Base-by-base conservation (phyloP, 1,284 basidiomycete species). In the Rugosomyces carneus region DNA sequence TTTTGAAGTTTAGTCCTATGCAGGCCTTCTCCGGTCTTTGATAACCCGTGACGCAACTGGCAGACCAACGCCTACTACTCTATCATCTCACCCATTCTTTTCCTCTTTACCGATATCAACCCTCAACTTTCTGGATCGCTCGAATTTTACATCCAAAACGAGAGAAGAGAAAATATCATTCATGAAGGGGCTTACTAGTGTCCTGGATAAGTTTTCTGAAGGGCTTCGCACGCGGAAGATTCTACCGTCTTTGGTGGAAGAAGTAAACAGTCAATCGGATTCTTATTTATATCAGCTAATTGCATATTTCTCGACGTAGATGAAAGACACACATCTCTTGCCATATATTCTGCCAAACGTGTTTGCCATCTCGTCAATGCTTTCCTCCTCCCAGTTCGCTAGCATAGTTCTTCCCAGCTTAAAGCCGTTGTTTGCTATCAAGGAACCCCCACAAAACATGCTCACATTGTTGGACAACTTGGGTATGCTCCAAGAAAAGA, bases 341-440 rank as follows among this genome's bases (percentile, higher is more conserved):
- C 95, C 96, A 1, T 96, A 96, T 63, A 89, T 99, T 50, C 72
- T 99, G n/a, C 95, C 95, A 1, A 97, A 97, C 63, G 88, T 98
- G n/a, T 96, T 98, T 60, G 78, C 80, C 47, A 99, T 99, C 50
- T 82, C 90, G 8, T 81, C 79, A 52, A 76, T 82, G 21, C 72
- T 98, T 37, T 80, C 83, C 15, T 76, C 91, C 27, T 63, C 76
- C 11, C 92, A 95, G 59, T 99, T 99, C 59, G 84, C 85, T 0
- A 71, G 71, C 1, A 76, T 82, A 41, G 89, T 94, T 4, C 70
- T 99, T 8, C 92, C 92, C 1, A 89, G 85, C 58, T 72, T 99
- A 29, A 93, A 89, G 59, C 94, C 94, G 0, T 66, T 99, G 10
- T 99, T 99, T 57, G 72, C 72, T 0, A 71, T 98, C 56, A 93